These are phyloP conservation scores for Tubosaeta brunneosetosa DNA, from an alignment of 768 basidiomycete genomes.

Conservation along the genomic window DNA sequence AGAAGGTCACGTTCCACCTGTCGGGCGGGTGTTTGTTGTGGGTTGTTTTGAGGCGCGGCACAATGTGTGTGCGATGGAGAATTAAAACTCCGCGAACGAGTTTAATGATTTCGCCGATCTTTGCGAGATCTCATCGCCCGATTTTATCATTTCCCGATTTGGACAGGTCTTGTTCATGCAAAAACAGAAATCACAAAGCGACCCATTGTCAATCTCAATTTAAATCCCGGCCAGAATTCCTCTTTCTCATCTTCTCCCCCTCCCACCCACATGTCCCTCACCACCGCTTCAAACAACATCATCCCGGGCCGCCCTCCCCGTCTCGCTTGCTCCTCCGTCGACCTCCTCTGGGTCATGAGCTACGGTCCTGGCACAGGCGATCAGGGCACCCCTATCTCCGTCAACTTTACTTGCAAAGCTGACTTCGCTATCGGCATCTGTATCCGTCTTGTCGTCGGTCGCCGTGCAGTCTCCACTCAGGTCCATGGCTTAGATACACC, in stretches of 20 bases:
- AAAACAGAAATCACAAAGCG: conserved; percentile 18
- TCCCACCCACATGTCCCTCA: conserved; percentile 4
- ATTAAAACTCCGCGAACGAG: conserved; percentile 23
- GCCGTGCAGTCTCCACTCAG: conserved; percentile 61
- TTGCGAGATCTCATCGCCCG: conserved; percentile 6
- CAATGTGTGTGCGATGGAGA: conserved; percentile 10
- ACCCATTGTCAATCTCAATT: conserved; percentile 13
- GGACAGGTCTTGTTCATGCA: conserved; percentile 24
- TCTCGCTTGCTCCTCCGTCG: conserved; percentile 43
- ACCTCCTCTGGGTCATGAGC: conserved; percentile 59
- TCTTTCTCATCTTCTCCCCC: neutral
- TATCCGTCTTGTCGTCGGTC: conserved; percentile 71
- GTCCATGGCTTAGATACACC: conserved; percentile 51
- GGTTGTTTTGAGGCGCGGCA: conserved; percentile 43
- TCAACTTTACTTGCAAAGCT: conserved; percentile 41
- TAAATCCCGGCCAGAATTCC: conserved; percentile 17
- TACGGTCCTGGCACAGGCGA: conserved; percentile 64
- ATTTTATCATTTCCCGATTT: conserved; percentile 12
- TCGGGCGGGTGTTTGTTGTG: conserved; percentile 55
- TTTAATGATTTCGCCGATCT: conserved; percentile 15
- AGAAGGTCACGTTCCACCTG: conserved; percentile 70
- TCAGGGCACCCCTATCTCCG: conserved; percentile 57
- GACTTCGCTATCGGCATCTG: conserved; percentile 36
- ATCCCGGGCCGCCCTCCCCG: conserved; percentile 14
- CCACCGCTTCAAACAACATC: conserved; percentile 9